Evolutionary conservation across 768 basidiomycete genomes (phyloP).

Genomic region (Auriculariales sp.): DNA sequence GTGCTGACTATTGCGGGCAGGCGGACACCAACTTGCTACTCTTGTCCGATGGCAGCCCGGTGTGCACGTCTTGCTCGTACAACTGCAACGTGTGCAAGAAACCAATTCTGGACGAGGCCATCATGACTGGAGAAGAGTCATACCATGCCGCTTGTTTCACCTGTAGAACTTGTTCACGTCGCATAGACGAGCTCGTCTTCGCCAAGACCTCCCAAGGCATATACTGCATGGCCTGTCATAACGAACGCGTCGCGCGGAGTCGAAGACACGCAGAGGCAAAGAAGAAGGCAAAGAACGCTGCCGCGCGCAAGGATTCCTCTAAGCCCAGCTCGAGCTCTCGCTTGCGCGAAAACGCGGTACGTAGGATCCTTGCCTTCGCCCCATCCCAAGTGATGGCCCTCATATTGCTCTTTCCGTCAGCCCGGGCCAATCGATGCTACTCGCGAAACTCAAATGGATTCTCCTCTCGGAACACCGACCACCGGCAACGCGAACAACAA

Average conservation of each 20-base stretch:
- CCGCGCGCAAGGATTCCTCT: background rate
- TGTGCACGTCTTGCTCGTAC: slow-evolving; percentile 87
- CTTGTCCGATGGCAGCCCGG: slow-evolving; percentile 94
- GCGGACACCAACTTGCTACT: slow-evolving; percentile 96
- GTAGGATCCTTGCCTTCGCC: background rate
- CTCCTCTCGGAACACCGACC: background rate
- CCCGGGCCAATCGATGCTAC: background rate
- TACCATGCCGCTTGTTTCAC: slow-evolving; percentile 99
- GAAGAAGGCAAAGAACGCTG: slow-evolving; percentile 29
- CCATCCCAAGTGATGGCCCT: too few relatives aligned
- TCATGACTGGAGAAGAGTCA: slow-evolving; percentile 98
- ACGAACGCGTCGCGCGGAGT: slow-evolving; percentile 89
- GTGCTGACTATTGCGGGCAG: background rate
- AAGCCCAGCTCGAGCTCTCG: background rate
- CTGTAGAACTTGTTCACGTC: slow-evolving; percentile 84
- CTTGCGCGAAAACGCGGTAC: slow-evolving; percentile 4
- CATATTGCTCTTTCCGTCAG: too few relatives aligned
- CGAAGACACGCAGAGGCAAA: slow-evolving; percentile 83
- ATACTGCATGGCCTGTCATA: slow-evolving; percentile 98
- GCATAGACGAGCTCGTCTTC: slow-evolving; percentile 96
- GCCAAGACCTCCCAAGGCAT: slow-evolving; percentile 98
- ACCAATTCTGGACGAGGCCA: slow-evolving; percentile 95
- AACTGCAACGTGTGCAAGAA: slow-evolving; percentile 88
- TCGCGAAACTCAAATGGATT: background rate
- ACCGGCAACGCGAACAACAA: background rate